Base-by-base conservation (phyloP, 495 filamentous ascomycete species). In the Podospora comata region DNA sequence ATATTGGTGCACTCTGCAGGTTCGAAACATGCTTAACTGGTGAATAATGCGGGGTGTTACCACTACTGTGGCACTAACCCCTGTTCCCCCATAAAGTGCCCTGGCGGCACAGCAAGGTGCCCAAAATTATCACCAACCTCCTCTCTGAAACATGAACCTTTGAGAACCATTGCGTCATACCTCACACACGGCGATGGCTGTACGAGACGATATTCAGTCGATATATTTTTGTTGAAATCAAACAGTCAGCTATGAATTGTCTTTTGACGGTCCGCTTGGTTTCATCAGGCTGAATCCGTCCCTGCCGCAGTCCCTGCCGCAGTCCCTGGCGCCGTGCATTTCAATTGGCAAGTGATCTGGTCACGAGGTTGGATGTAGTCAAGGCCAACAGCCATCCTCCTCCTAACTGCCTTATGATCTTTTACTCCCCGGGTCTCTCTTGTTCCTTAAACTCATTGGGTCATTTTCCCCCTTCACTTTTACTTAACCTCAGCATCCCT, bases 111-210 rank as follows among this genome's bases (percentile, higher is more conserved):
- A 63, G 61, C 61, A 53, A 48, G 30, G 30, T 28, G 48, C 61
- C 44, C 23, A 32, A 23, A 2, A 23, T 23, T 48, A 48, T 58
- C 59, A 32, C 59, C 53, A 18, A 54, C 30, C 30, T 32, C 30
- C 30, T 32, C 30, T 32, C 30, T 32, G 30, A 32, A 32, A 32
- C 30, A 32, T 32, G 30, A 11, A 20, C 27, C 56, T 23, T 5
- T 61, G 3, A 32, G 26, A 30, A 65, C 30, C 58, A 65, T 66
- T 70, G 64, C 53, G 65, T 66, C 68, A 64, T 63, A 23, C 5
- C 16, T 53, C 19, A 19, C 20, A 28, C 6, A 48, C 39, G 13
- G 9, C 39, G 39, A 48, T 48, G 39, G 39, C 39, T 48, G 39
- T 16, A 1, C 6, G 39, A 16, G 2, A 48, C 39, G 39, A 48